phyloP scores from a whole-genome alignment of 345 rosid species.

The Mangifera indica region DNA sequence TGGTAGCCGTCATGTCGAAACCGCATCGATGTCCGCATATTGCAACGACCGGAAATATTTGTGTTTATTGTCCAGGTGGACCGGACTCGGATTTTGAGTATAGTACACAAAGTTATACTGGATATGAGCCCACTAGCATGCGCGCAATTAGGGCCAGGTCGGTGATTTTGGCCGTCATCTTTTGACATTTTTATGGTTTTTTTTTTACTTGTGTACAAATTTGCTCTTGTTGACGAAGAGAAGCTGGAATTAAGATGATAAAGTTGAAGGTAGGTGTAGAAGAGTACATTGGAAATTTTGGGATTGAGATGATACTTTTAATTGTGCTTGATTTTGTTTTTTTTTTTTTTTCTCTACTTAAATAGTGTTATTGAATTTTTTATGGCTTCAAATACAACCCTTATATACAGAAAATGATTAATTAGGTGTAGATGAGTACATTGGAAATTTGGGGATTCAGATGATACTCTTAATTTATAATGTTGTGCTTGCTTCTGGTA shows the following conservation, averaged over 20 bases:
- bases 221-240: not conserved
- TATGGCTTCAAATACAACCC: too few species aligned
- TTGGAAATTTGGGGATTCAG: not conserved
- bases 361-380: too few species aligned
- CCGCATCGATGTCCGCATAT: constrained; percentile 98
- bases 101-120: constrained; percentile 97
- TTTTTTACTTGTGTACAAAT: not conserved
- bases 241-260: not conserved
- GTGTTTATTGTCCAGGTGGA: constrained; percentile 97
- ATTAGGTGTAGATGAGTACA: not conserved
- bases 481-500: not conserved
- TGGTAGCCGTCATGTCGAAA: constrained; percentile 98
- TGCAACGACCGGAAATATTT: constrained; percentile 93
- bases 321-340: not conserved
- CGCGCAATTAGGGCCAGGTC: constrained; percentile 99
- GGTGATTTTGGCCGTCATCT: constrained; percentile 1
- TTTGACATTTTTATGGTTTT: too few species aligned
- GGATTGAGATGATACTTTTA: not conserved
- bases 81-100: constrained; percentile 99
- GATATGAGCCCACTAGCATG: constrained; percentile 99
- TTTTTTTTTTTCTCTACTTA: too few species aligned
- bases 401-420: too few species aligned
- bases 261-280: not conserved
- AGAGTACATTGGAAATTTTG: not conserved
- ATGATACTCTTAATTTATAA: not conserved